These are phyloP conservation scores for Ceratobasidium sp. DNA, from an alignment of 1,284 basidiomycete species.

Conservation along the genomic window DNA sequence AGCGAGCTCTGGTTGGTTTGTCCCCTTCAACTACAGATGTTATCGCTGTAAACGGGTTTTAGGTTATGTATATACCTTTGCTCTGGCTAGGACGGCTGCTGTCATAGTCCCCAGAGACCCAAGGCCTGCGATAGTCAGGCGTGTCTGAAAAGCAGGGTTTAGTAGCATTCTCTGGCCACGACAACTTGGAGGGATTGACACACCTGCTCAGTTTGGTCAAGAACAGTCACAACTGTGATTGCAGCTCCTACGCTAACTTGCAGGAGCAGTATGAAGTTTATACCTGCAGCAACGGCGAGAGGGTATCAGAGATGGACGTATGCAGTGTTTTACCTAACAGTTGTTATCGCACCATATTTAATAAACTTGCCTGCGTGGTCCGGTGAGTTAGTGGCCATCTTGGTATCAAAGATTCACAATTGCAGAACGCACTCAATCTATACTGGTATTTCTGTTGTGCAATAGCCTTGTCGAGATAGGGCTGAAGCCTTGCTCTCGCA, in stretches of 20 bases:
- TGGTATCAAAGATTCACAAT: neutral
- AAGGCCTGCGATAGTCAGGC: slow-evolving; percentile 3
- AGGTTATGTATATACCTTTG: slow-evolving; percentile 10
- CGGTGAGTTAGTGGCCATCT: neutral
- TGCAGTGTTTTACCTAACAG: no score
- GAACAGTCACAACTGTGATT: slow-evolving; percentile 18
- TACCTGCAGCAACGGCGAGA: neutral
- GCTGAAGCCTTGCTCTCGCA: slow-evolving; percentile 34
- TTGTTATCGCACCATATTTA: slow-evolving; percentile 12
- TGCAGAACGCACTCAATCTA: slow-evolving; percentile 16
- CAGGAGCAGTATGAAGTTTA: slow-evolving; percentile 36
- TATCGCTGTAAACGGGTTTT: neutral
- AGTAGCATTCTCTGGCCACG: neutral
- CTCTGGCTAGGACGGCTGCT: slow-evolving; percentile 34
- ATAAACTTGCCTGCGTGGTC: slow-evolving; percentile 19
- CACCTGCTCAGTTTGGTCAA: slow-evolving; percentile 28
- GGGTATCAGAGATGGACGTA: neutral
- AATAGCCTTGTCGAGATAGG: slow-evolving; percentile 37
- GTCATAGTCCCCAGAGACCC: slow-evolving; percentile 31
- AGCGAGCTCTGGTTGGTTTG: slow-evolving; percentile 39
- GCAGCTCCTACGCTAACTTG: slow-evolving; percentile 30
- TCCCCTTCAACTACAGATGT: slow-evolving; percentile 41
- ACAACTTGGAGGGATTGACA: neutral
- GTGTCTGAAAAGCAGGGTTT: slow-evolving; percentile 12
- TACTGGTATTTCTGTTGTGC: slow-evolving; percentile 34